Percentiles rank a stretch among this genome's conserved stretches.
Evolutionary conservation across 2,329 filamentous ascomycete genomes (phyloP).

Genomic region (Epichloe hybrida): DNA sequence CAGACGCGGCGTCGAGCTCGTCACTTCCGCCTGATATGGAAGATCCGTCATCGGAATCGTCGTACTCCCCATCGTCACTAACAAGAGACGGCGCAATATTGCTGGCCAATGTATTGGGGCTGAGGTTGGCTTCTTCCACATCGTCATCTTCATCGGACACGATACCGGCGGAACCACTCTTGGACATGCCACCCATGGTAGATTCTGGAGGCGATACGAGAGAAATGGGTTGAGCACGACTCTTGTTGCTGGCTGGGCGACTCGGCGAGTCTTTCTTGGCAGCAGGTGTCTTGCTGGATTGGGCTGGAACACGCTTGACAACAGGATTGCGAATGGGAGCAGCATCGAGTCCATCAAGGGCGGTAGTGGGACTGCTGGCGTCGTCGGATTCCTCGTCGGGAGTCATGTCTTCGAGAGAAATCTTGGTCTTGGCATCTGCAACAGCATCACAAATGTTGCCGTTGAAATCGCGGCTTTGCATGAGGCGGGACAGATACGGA

Average conservation of each 20-base stretch:
- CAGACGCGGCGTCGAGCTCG: slow-evolving; percentile 42
- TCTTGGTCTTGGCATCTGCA: slow-evolving; percentile 42
- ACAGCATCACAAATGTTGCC: slow-evolving; percentile 47
- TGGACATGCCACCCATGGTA: slow-evolving; percentile 9
- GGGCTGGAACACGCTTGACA: slow-evolving; percentile 45
- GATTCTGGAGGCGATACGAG: slow-evolving; percentile 24
- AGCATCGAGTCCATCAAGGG: slow-evolving; percentile 5
- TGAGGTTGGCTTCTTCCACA: slow-evolving; percentile 46
- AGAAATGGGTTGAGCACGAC: slow-evolving; percentile 26
- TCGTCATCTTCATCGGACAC: slow-evolving; percentile 35
- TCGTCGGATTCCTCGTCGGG: slow-evolving; percentile 42
- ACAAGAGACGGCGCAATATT: slow-evolving; percentile 70
- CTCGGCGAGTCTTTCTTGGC: slow-evolving; percentile 22
- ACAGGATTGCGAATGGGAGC: slow-evolving; percentile 22
- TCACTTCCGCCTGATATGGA: slow-evolving; percentile 45
- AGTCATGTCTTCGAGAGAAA: slow-evolving; percentile 35
- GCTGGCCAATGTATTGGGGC: slow-evolving; percentile 54
- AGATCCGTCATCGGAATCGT: slow-evolving; percentile 54
- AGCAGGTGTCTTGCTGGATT: slow-evolving; percentile 38
- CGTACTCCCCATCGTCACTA: slow-evolving; percentile 69
- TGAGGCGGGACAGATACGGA: slow-evolving; percentile 53
- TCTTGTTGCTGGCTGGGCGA: slow-evolving; percentile 45
- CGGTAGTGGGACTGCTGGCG: slow-evolving; percentile 9
- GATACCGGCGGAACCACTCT: slow-evolving; percentile 10
- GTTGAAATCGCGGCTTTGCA: slow-evolving; percentile 47